Percentiles rank a stretch among this genome's conserved stretches.
Evolutionary conservation across 352 stramenopile species (phyloP).

Genomic region (Phytopythium chamaehyphon): DNA sequence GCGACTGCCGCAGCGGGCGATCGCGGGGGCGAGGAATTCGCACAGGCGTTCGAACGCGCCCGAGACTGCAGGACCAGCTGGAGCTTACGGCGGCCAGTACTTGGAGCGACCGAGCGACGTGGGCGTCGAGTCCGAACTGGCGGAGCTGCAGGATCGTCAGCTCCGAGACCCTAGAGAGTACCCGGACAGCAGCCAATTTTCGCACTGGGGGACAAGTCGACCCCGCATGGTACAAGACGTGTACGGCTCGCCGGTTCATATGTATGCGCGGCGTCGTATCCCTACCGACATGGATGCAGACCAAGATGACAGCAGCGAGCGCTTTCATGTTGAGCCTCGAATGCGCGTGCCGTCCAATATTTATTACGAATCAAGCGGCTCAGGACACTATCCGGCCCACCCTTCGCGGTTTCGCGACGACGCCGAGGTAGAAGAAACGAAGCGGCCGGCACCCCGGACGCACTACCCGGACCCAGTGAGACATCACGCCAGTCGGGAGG

Average conservation of each 20-base stretch:
- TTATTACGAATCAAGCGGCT: constrained; percentile 4
- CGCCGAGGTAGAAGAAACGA: constrained; percentile 23
- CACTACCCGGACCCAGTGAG: too few relatives aligned
- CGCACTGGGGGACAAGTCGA: background rate
- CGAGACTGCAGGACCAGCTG: too few relatives aligned
- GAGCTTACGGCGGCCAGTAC: too few relatives aligned
- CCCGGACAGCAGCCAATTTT: background rate
- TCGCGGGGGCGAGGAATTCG: too few relatives aligned
- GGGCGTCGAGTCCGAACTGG: too few relatives aligned
- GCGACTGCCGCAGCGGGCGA: too few relatives aligned
- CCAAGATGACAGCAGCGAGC: background rate
- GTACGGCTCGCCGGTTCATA: background rate
- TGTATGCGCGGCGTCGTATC: background rate
- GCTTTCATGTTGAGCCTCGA: background rate
- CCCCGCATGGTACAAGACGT: background rate
- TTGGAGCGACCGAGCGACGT: too few relatives aligned
- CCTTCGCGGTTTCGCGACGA: constrained; percentile 18
- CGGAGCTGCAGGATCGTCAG: too few relatives aligned
- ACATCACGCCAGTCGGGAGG: too few relatives aligned
- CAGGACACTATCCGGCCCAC: background rate
- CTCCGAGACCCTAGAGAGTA: background rate
- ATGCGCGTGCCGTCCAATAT: constrained; percentile 2
- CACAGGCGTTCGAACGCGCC: too few relatives aligned
- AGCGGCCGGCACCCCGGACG: background rate
- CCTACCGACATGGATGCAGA: background rate